phyloP scores from a whole-genome alignment of 371 early-diverging fungal genomes.

The Mortierella sp. region DNA sequence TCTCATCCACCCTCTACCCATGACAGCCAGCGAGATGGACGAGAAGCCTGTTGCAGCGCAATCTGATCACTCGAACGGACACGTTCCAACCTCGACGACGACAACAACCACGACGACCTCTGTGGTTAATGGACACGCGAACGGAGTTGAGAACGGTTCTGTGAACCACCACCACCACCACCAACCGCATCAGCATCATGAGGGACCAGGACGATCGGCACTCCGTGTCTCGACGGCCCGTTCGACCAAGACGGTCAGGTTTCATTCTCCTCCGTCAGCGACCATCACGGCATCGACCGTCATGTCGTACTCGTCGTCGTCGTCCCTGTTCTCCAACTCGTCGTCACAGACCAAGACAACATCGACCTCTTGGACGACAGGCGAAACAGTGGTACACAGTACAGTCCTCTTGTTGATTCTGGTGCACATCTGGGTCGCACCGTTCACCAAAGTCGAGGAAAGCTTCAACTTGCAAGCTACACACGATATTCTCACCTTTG shows the following conservation, averaged over 20 bases:
- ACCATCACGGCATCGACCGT: not conserved
- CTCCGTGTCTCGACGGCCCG: too few species aligned
- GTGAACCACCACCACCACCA: too few species aligned
- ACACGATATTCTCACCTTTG: conserved; percentile 83
- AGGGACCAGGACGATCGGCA: too few species aligned
- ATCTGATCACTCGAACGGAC: conserved; percentile 10
- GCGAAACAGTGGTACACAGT: conserved; percentile 10
- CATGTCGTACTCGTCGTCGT: not conserved
- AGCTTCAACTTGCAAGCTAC: conserved; percentile 94
- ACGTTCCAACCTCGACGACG: too few species aligned
- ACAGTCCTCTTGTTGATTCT: conserved; percentile 54
- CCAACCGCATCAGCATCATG: too few species aligned
- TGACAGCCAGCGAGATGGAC: conserved; percentile 50
- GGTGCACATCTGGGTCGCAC: conserved; percentile 63
- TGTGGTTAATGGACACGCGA: too few species aligned
- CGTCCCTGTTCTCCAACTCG: not conserved
- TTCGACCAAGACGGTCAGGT: conserved; percentile 17
- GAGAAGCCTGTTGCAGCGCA: conserved; percentile 9
- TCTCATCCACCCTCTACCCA: not conserved
- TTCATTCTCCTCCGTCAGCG: not conserved
- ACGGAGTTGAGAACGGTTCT: too few species aligned
- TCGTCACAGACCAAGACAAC: not conserved
- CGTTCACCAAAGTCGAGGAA: conserved; percentile 96
- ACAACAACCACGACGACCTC: too few species aligned
- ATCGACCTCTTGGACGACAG: conserved; percentile 2